A percentile compares a stretch with the other conserved stretches of the same genome.
Conservation (phyloP, 2,329 filamentous ascomycete species). For the Aspergillus sp. region DNA sequence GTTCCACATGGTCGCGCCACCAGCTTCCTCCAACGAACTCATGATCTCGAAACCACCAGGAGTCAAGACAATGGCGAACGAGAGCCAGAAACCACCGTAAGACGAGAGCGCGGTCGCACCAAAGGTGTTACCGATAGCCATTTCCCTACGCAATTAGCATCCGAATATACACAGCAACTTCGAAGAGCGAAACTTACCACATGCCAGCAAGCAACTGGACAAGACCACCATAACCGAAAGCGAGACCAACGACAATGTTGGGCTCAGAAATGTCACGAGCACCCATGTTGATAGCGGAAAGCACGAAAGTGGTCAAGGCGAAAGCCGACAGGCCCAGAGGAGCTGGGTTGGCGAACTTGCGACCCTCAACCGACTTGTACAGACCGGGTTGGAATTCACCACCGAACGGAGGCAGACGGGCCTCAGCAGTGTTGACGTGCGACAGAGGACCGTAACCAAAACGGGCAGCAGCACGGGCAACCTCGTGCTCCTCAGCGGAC, state of each 20-base stretch:
- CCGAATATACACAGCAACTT: not conserved
- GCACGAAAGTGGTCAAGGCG: conserved; percentile 74
- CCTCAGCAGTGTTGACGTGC: conserved; percentile 40
- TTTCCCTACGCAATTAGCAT: conserved; percentile 54
- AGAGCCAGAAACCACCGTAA: conserved; percentile 79
- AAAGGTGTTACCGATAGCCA: conserved; percentile 82
- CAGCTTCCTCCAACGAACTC: conserved; percentile 26
- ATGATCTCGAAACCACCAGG: conserved; percentile 59
- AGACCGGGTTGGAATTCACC: conserved; percentile 67
- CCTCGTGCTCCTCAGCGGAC: conserved; percentile 39
- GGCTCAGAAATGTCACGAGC: conserved; percentile 54
- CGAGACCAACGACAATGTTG: conserved; percentile 62
- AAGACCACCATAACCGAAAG: conserved; percentile 69
- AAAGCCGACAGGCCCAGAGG: conserved; percentile 72
- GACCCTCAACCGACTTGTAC: conserved; percentile 56
- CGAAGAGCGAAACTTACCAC: conserved; percentile 54
- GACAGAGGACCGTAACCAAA: conserved; percentile 49
- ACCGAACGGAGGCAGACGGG: conserved; percentile 57
- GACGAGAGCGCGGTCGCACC: conserved; percentile 75
- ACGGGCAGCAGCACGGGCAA: conserved; percentile 39
- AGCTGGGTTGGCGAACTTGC: conserved; percentile 73
- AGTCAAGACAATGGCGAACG: conserved; percentile 64
- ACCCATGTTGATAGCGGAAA: conserved; percentile 66
- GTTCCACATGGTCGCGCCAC: conserved; percentile 39
- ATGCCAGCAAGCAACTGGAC: conserved; percentile 77